Percentiles rank a stretch among this genome's conserved stretches.
Conservation (phyloP, 768 basidiomycete genomes). For the Serendipita indica region DNA sequence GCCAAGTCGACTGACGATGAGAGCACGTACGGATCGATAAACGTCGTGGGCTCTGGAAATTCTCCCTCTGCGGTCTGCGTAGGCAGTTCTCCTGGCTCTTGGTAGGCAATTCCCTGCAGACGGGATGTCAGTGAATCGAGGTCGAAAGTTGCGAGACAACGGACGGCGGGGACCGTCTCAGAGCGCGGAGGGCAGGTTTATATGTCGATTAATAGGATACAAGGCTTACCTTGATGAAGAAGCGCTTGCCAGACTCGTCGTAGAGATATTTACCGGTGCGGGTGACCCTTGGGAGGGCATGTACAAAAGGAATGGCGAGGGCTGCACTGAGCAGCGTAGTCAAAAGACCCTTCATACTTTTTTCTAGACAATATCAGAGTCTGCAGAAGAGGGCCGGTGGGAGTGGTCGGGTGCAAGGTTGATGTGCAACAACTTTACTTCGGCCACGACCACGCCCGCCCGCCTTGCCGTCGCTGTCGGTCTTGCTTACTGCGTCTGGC, state of each 20-base stretch:
- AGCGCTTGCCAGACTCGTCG: conserved; percentile 53
- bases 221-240: conserved; percentile 52
- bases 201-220: neutral
- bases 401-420: neutral
- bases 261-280: conserved; percentile 72
- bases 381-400: neutral
- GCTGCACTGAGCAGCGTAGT: conserved; percentile 18
- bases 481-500: no score
- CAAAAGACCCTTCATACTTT: neutral
- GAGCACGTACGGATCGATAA: neutral
- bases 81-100: neutral
- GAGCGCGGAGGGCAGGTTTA: neutral
- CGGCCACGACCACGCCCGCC: neutral
- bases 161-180: conserved; percentile 39
- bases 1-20: conserved; percentile 9
- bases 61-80: conserved; percentile 20
- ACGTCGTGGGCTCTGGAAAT: conserved; percentile 29
- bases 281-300: conserved; percentile 54
- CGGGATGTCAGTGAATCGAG: neutral
- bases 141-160: neutral
- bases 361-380: neutral
- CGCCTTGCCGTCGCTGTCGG: conserved; percentile 8
- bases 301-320: conserved; percentile 33
- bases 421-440: neutral
- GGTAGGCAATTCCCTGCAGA: neutral